Percentiles rank a stretch among this genome's conserved stretches.
Evolutionary conservation across 2,329 filamentous ascomycete genomes (phyloP).

Genomic region (Stagonosporopsis vannaccii): DNA sequence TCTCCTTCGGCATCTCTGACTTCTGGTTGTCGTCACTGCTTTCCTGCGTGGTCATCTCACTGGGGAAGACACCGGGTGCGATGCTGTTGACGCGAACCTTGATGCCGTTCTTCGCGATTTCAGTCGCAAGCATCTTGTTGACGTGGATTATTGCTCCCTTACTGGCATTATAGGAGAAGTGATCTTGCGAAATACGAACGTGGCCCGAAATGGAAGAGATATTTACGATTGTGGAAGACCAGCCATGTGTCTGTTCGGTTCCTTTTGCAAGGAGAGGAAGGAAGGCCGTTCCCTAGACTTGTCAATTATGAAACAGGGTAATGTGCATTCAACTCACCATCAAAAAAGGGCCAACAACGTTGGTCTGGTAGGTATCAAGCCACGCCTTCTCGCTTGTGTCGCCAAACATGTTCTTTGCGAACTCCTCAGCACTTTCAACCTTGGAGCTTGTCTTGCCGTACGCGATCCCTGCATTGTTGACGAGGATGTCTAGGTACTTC

Average conservation of each 20-base stretch:
- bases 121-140: conserved; percentile 62
- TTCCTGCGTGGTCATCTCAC: conserved; percentile 64
- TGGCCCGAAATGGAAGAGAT: conserved; percentile 56
- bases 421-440: conserved; percentile 52
- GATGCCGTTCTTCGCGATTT: conserved; percentile 59
- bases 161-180: conserved; percentile 58
- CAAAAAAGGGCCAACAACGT: conserved; percentile 58
- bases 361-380: conserved; percentile 55
- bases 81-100: conserved; percentile 66
- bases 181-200: conserved; percentile 56
- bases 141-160: conserved; percentile 63
- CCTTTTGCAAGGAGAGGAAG: conserved; percentile 56
- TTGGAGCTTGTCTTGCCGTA: conserved; percentile 48
- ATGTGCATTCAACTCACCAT: conserved; percentile 34
- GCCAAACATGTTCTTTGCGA: conserved; percentile 56
- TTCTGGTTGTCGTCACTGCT: conserved; percentile 61
- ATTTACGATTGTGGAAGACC: conserved; percentile 56
- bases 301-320: background rate
- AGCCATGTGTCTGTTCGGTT: conserved; percentile 52
- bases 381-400: conserved; percentile 55
- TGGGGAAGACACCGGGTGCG: conserved; percentile 64
- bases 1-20: conserved; percentile 61
- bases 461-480: conserved; percentile 59
- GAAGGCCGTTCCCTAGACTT: conserved; percentile 49
- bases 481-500: conserved; percentile 54